These are phyloP conservation scores for Acarospora socialis DNA, from an alignment of 2,329 filamentous ascomycete species.

Conservation along the genomic window DNA sequence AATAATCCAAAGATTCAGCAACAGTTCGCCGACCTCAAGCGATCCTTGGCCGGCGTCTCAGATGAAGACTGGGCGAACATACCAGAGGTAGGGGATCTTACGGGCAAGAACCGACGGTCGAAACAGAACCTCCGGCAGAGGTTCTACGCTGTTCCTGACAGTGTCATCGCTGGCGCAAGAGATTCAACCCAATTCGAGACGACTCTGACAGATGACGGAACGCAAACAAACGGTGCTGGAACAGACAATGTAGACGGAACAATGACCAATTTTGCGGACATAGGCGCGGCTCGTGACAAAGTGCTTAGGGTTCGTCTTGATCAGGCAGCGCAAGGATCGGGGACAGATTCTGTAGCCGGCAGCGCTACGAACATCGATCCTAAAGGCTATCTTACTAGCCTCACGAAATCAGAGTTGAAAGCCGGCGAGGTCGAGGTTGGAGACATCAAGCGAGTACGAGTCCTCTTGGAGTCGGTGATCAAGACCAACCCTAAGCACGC, in stretches of 20 bases:
- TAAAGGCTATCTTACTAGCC: conserved; percentile 85
- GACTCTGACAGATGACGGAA: conserved; percentile 70
- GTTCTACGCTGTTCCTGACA: conserved; percentile 95
- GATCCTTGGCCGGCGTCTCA: conserved; percentile 71
- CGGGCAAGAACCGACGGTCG: conserved; percentile 76
- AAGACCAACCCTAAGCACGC: conserved; percentile 93
- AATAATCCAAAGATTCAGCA: conserved; percentile 98
- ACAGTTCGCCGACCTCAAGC: conserved; percentile 91
- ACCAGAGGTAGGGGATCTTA: conserved; percentile 91
- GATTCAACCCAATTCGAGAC: conserved; percentile 72
- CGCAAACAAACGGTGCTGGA: conserved; percentile 31
- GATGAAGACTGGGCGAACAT: conserved; percentile 95
- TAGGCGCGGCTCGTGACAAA: conserved; percentile 90
- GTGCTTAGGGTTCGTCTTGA: conserved; percentile 89
- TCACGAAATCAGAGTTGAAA: conserved; percentile 66
- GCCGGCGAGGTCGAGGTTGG: conserved; percentile 75
- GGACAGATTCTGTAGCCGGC: conserved; percentile 55
- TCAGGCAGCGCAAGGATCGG: conserved; percentile 62
- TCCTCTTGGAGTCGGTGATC: conserved; percentile 89
- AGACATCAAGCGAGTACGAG: conserved; percentile 85
- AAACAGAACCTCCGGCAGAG: conserved; percentile 70
- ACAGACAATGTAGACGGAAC: conserved; percentile 56
- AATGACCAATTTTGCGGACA: conserved; percentile 96
- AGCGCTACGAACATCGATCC: conserved; percentile 86
- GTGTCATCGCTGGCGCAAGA: conserved; percentile 75